Evolutionary conservation across 1,284 basidiomycete species (phyloP), one percentile per base, ranked within the genome.

Genomic region (Ceratobasidium sp.): DNA sequence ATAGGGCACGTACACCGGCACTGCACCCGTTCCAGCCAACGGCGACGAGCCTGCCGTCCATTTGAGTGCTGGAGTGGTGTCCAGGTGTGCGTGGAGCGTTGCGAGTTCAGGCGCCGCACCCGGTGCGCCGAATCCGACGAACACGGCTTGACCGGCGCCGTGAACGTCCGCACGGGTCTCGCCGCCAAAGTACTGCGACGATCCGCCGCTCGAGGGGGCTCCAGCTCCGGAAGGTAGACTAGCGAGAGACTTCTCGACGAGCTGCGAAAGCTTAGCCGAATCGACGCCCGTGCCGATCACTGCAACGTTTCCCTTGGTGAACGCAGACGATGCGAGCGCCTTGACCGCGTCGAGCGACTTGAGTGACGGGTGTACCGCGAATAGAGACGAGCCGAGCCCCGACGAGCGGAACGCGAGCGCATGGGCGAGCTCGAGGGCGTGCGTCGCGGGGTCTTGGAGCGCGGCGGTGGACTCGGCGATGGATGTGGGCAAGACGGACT

Each of bases 281-380:
- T 93, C 91, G 82, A 98, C 94, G 77, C 96, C 95, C 3, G 94
- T 93, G 67, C 95, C 96, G 78, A 98, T 86, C 80, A 98, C 94
- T 58, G 90, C 87, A n/a, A n/a, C n/a, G n/a, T n/a, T n/a, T n/a
- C n/a, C n/a, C n/a, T n/a, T n/a, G n/a, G n/a, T n/a, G n/a, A n/a
- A n/a, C n/a, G n/a, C n/a, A n/a, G n/a, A n/a, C n/a, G n/a, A n/a
- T n/a, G n/a, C n/a, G n/a, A n/a, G n/a, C n/a, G n/a, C n/a, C n/a
- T n/a, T n/a, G n/a, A n/a, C n/a, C n/a, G n/a, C n/a, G n/a, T n/a
- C n/a, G n/a, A n/a, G n/a, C n/a, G n/a, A n/a, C n/a, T n/a, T n/a
- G n/a, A n/a, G n/a, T n/a, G n/a, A n/a, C n/a, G n/a, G n/a, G n/a
- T n/a, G n/a, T n/a, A n/a, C n/a, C n/a, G n/a, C n/a, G n/a, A n/a